Base-by-base conservation (phyloP, 225 moss, liverwort and hornwort species). In the Bryoerythrophyllum caledonicum region DNA sequence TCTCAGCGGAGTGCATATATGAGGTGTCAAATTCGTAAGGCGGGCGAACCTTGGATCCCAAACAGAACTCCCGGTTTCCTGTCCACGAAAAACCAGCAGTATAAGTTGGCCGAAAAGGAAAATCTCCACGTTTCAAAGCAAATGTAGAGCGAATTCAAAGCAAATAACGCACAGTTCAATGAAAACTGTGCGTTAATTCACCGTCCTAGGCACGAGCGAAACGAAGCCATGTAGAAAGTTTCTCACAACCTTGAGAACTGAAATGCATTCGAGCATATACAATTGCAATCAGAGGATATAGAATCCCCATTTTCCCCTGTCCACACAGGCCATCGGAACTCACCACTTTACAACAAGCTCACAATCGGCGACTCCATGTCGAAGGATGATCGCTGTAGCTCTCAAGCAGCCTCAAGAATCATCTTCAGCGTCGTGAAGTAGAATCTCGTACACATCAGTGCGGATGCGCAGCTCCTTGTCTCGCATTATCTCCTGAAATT, bases 401-500 rank as follows among this genome's bases (percentile, higher is more conserved):
- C 23, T 10, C 17, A 17, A 48, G 27, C 10, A 53, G 60, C 34
- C 60, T 77, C 32, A 80, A 66, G 82, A 79, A 57, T 60, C 54
- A 48, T 60, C 66, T 67, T 83, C 90, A 76, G 84, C 83, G 71
- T 93, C 94, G 82, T 95, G 88, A 62, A 99, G 88, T 61, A 99
- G 89, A 58, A 99, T 95, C 79, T 99, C 97, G 68, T 93, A 99
- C 20, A 99, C 89, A 82, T 99, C 97, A 51, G 97, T 99, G 53
- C 91, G 87, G 37, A 92, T 82, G 51, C 89, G 86, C 48, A 99
- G 68, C 78, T 91, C 97, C 73, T 99, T 99, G 23, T 93, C 95
- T 73, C 92, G 82, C 93, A 99, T 93, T 71, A 99, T 89, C 68
- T 99, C 97, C 79, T 93, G 90, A 75, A 99, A 91, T 51, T 99